Evolutionary conservation across 495 filamentous ascomycete genomes (phyloP).

Genomic region (Cryomyces minteri): DNA sequence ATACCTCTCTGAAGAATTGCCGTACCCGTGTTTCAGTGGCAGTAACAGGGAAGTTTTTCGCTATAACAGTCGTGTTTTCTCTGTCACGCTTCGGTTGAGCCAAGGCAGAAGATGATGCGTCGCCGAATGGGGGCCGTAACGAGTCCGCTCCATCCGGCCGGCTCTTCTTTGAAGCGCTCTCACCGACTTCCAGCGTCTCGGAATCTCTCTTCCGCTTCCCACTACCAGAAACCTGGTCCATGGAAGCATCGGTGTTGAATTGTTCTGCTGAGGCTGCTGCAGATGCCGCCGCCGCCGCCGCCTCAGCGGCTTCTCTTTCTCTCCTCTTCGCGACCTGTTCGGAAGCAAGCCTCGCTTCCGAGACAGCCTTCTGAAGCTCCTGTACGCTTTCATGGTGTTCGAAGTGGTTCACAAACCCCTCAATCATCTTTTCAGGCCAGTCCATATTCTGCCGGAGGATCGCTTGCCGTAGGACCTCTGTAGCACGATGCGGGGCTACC

Average conservation of each 20-base stretch:
- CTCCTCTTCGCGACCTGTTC: constrained; percentile 44
- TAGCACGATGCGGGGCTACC: constrained; percentile 41
- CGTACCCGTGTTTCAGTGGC: constrained; percentile 54
- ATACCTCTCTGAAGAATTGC: constrained; percentile 73
- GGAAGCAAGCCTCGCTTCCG: constrained; percentile 46
- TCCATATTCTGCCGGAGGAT: constrained; percentile 55
- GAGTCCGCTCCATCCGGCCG: constrained; percentile 29
- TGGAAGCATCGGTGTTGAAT: neutral
- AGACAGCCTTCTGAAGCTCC: constrained; percentile 48
- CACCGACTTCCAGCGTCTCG: constrained; percentile 21
- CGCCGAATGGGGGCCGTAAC: neutral
- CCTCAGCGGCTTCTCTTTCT: constrained; percentile 42
- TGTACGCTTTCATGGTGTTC: constrained; percentile 67
- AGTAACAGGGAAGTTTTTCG: constrained; percentile 51
- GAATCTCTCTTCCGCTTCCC: constrained; percentile 14
- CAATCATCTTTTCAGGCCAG: constrained; percentile 79
- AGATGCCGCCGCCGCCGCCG: constrained; percentile 27
- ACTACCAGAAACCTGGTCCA: neutral
- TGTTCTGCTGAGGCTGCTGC: constrained; percentile 23
- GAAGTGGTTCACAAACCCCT: constrained; percentile 67
- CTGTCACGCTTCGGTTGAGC: constrained; percentile 54
- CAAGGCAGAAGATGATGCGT: constrained; percentile 16
- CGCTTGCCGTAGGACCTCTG: constrained; percentile 54
- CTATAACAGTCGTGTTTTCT: constrained; percentile 71
- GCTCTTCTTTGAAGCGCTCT: constrained; percentile 34